Evolutionary conservation across 169 alveolate species (phyloP), one percentile per base, ranked within the genome.

Genomic region (Theileria parva): DNA sequence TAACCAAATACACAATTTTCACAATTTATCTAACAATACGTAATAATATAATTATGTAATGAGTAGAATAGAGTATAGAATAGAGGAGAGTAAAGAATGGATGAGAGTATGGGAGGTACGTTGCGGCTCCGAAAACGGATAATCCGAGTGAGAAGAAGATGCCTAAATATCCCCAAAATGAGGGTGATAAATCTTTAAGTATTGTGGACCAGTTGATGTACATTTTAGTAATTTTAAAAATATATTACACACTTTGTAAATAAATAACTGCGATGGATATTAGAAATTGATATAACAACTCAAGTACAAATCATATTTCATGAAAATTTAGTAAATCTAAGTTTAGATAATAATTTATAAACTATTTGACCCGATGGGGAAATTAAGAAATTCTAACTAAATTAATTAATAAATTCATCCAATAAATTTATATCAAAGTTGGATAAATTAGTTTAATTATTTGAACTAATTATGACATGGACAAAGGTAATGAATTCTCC

Each of bases 111-210:
- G n/a, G n/a, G n/a, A n/a, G n/a, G n/a, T 91, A 91, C 99, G 98
- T 95, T 37, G 98, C 98, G 32, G 99, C 99, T 59, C 99, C 99
- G 19, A 95, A 87, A 50, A 96, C 95, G 9, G 99, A 95, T 28
- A 96, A 91, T 48, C 96, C 97, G 50, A 97, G 91, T 17, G 98
- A 94, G 37, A 95, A 75, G 0, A 95, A 97, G 44, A 96, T 93
- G 28, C 99, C 99, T 30, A 95, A 71, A 88, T 95, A 89, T 30
- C 97, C 98, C 95, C 95, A 91, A 73, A 85, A 87, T 57, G 80
- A 64, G 32, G 95, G 95, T 17, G 95, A 80, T 30, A 85, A 84
- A 60, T 77, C 74, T 63, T 87, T 73, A 28, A 91, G 72, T 30
- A 91, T 72, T 53, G 78, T 83, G 50, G 78, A 75, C 95, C 95